These are phyloP conservation scores for Trichophyton verrucosum DNA, from an alignment of 2,329 filamentous ascomycete species.

Conservation along the genomic window DNA sequence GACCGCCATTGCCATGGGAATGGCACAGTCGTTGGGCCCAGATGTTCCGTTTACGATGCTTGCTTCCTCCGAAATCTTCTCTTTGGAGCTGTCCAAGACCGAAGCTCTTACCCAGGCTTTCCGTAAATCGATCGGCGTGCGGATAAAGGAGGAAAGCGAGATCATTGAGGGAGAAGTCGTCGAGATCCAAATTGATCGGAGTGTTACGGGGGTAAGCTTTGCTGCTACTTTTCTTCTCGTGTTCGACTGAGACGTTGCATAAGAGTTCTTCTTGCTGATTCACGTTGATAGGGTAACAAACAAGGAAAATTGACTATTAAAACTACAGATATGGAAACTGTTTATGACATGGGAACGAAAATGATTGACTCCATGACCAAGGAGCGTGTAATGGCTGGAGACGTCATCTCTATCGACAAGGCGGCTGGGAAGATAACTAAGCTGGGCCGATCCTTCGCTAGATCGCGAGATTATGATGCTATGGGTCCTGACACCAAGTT, in stretches of 20 bases:
- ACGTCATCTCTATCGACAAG: constrained; percentile 98
- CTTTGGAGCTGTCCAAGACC: constrained; percentile 98
- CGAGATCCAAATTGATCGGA: constrained; percentile 95
- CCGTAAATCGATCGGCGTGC: constrained; percentile 91
- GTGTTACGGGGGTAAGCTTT: constrained; percentile 62
- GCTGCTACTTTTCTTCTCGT: background rate
- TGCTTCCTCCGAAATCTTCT: constrained; percentile 94
- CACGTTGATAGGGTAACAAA: constrained; percentile 57
- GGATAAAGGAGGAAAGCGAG: constrained; percentile 97
- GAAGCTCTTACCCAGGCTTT: constrained; percentile 98
- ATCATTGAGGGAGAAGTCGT: constrained; percentile 99
- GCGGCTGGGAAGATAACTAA: constrained; percentile 97
- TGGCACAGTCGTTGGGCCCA: constrained; percentile 87
- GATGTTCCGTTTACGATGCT: constrained; percentile 96
- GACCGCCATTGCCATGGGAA: constrained; percentile 96
- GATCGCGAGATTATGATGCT: constrained; percentile 94
- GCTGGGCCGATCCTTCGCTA: constrained; percentile 83
- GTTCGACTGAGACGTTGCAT: background rate
- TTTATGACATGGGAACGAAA: constrained; percentile 98
- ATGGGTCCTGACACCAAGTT: constrained; percentile 99
- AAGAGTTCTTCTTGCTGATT: constrained; percentile 7
- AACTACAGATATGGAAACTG: constrained; percentile 98
- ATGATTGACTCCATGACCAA: constrained; percentile 99
- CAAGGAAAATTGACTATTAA: constrained; percentile 99
- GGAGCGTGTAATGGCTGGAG: constrained; percentile 95